Evolutionary conservation across 140 eudicot genomes (phyloP), one percentile per base, ranked within the genome.

Genomic region (Anethum foeniculum): DNA sequence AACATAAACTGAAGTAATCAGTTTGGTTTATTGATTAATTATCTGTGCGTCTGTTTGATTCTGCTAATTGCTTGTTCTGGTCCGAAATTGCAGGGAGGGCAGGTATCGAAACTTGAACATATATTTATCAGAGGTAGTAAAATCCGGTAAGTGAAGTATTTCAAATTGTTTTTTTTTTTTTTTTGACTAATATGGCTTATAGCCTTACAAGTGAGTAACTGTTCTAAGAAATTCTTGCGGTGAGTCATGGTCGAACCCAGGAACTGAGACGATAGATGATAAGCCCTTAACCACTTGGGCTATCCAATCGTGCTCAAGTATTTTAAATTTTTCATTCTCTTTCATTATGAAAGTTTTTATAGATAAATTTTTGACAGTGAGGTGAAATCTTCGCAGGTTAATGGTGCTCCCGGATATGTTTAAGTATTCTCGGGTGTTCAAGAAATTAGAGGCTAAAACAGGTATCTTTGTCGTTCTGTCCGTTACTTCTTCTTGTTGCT

Each of bases 91-190:
- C 93, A 92, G 98, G 98, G 92, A 84, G 98, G 98, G 27, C 92
- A 90, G 89, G 90, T 89, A 78, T 92, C 98, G 77, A 96, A 94
- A 78, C 96, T 94, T 60, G 98, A 94, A 51, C 98, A 94, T 86
- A 97, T 94, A 38, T 94, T 91, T 82, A 91, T 91, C 23, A 86
- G 97, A 62, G 98, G 98, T 67, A 89, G 98, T 87, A 93, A 90
- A 93, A 97, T 93, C 89, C 88, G 97, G 98, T 93, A n/a, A 75
- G 82, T 78, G n/a, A 38, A 82, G 71, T 58, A 25, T 43, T 19
- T 30, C 19, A 36, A 18, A 38, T 36, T 25, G 21, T 73, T n/a
- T n/a, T n/a, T n/a, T n/a, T n/a, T n/a, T n/a, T n/a, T n/a, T n/a
- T n/a, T n/a, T n/a, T n/a, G n/a, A n/a, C n/a, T n/a, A n/a, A n/a